phyloP scores from a whole-genome alignment of 257 asterid species.

The Asclepias syriaca region DNA sequence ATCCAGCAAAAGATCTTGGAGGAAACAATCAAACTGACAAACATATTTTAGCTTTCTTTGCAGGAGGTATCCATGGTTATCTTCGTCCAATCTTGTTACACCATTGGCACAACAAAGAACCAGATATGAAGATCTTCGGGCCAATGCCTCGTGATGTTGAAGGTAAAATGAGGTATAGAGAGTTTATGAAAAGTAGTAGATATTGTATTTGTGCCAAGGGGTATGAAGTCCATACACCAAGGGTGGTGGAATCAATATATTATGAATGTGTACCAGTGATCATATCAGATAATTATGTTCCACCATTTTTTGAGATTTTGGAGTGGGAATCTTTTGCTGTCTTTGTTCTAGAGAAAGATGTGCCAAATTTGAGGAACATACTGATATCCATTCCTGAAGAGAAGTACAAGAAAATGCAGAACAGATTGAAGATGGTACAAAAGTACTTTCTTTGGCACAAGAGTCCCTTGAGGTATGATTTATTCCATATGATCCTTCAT shows the following conservation, averaged over 20 bases:
- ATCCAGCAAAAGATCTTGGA: slow-evolving; percentile 43
- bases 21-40: slow-evolving; percentile 42
- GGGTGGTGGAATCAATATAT: slow-evolving; percentile 55
- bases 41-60: slow-evolving; percentile 50
- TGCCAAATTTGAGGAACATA: slow-evolving; percentile 49
- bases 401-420: slow-evolving; percentile 40
- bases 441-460: slow-evolving; percentile 55
- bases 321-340: slow-evolving; percentile 57
- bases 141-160: slow-evolving; percentile 47
- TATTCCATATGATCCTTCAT: slow-evolving; percentile 70
- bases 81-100: slow-evolving; percentile 51
- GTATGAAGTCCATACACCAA: slow-evolving; percentile 55
- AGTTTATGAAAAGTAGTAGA: slow-evolving; percentile 53
- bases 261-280: slow-evolving; percentile 58
- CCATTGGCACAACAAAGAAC: slow-evolving; percentile 40
- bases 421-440: slow-evolving; percentile 34
- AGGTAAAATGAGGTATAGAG: slow-evolving; percentile 49
- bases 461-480: slow-evolving; percentile 44
- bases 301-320: slow-evolving; percentile 48
- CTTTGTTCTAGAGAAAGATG: slow-evolving; percentile 45
- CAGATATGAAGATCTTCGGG: slow-evolving; percentile 56
- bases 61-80: slow-evolving; percentile 64
- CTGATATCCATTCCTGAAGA: slow-evolving; percentile 49
- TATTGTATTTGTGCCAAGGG: slow-evolving; percentile 67
- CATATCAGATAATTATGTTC: slow-evolving; percentile 59